A percentile compares a stretch with the other conserved stretches of the same genome.
phyloP scores from a whole-genome alignment of 257 asterid species.

The Forsythia viridissima region DNA sequence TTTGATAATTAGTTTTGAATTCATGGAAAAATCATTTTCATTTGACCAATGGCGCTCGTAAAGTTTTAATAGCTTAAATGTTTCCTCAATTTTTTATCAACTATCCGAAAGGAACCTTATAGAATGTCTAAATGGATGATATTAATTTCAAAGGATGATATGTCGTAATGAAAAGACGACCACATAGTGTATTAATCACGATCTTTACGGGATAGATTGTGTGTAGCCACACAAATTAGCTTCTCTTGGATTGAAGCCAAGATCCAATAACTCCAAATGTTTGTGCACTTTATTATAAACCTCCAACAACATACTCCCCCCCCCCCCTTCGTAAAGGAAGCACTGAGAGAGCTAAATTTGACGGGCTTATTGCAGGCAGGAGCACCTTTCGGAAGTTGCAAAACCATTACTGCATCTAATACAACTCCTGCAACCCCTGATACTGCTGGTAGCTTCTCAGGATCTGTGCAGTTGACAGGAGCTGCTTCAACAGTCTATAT shows the following conservation, averaged over 20 bases:
- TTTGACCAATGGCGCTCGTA: not conserved
- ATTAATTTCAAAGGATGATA: not conserved
- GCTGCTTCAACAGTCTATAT: conserved; percentile 48
- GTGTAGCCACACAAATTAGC: not conserved
- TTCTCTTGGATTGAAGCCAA: not conserved
- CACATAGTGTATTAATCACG: not conserved
- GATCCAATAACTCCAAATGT: not conserved
- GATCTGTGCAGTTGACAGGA: conserved; percentile 84
- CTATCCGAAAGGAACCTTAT: not conserved
- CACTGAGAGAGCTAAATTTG: not conserved
- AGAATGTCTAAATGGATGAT: not conserved
- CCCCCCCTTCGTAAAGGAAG: not conserved
- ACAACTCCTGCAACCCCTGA: conserved; percentile 44
- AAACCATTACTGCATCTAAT: conserved; percentile 47
- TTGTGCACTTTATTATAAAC: not conserved
- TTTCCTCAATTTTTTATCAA: not conserved
- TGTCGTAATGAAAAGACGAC: not conserved
- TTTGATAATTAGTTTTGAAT: not conserved
- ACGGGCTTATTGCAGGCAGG: conserved; percentile 65
- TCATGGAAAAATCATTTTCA: not conserved
- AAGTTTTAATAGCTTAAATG: not conserved
- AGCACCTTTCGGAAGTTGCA: conserved; percentile 80
- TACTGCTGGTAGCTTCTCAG: conserved; percentile 82
- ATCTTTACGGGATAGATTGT: not conserved
- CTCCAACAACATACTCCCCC: not conserved